Evolutionary conservation across 345 rosid species (phyloP).

Genomic region (thale cress (Arabidopsis thaliana)): TAIR10.1 NC_003076.8:6278001-6278500

Average conservation of each 20-base stretch:
- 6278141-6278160: not conserved
- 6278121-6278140: constrained; percentile 3
- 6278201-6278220: constrained; percentile 18
- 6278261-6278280: not conserved
- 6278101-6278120: constrained; percentile 6
- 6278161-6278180: constrained; percentile 2
- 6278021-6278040: constrained; percentile 13
- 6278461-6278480: constrained; percentile 16
- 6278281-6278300: constrained; percentile 77
- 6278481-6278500: not conserved
- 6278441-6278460: not conserved
- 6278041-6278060: constrained; percentile 24
- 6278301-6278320: constrained; percentile 62
- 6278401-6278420: constrained; percentile 55
- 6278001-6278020: constrained; percentile 17
- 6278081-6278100: constrained; percentile 1
- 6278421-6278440: not conserved
- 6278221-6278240: constrained; percentile 13
- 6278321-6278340: constrained; percentile 74
- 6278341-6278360: constrained; percentile 77
- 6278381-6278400: constrained; percentile 68
- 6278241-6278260: constrained; percentile 7
- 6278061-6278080: constrained; percentile 2
- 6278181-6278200: constrained; percentile 14
- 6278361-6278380: constrained; percentile 66